A percentile compares a stretch with the other conserved stretches of the same genome.
phyloP scores from a whole-genome alignment of 2,329 filamentous ascomycete species.

The Polychaeton citri region DNA sequence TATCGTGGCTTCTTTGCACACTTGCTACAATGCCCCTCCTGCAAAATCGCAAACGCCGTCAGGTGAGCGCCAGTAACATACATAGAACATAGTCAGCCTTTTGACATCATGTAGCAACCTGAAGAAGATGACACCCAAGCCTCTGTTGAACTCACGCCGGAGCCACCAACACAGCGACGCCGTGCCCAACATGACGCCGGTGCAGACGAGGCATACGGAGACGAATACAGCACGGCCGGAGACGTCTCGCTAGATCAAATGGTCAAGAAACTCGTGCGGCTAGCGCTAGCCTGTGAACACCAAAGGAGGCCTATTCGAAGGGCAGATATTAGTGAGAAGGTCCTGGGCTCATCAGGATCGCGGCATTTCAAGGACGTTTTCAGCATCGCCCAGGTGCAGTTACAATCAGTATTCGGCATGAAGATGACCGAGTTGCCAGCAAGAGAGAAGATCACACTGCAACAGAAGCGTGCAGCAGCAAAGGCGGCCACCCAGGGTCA shows the following conservation, averaged over 20 bases:
- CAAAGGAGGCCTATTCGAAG: conserved; percentile 44
- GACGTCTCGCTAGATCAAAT: conserved; percentile 27
- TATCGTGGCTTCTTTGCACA: too few relatives aligned
- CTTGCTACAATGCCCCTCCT: not conserved
- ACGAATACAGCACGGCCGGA: conserved; percentile 5
- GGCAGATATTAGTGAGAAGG: conserved; percentile 46
- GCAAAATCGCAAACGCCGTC: conserved; percentile 12
- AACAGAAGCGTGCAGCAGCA: conserved; percentile 55
- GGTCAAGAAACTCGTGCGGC: conserved; percentile 48
- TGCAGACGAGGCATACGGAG: conserved; percentile 8
- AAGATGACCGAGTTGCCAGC: conserved; percentile 71
- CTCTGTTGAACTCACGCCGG: conserved; percentile 7
- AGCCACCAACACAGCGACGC: conserved; percentile 18
- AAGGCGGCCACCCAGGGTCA: conserved; percentile 26
- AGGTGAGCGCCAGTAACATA: conserved; percentile 11
- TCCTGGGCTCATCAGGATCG: conserved; percentile 55
- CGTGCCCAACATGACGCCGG: conserved; percentile 7
- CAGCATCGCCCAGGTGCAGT: conserved; percentile 56
- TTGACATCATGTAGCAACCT: too few relatives aligned
- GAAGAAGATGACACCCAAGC: conserved; percentile 11
- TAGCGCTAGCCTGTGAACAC: conserved; percentile 49
- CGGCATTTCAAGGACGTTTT: conserved; percentile 68
- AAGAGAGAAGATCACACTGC: conserved; percentile 67
- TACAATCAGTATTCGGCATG: conserved; percentile 77
- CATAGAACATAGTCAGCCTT: too few relatives aligned